phyloP scores from a whole-genome alignment of 208 protist species.

The Leishmania arabica region DNA sequence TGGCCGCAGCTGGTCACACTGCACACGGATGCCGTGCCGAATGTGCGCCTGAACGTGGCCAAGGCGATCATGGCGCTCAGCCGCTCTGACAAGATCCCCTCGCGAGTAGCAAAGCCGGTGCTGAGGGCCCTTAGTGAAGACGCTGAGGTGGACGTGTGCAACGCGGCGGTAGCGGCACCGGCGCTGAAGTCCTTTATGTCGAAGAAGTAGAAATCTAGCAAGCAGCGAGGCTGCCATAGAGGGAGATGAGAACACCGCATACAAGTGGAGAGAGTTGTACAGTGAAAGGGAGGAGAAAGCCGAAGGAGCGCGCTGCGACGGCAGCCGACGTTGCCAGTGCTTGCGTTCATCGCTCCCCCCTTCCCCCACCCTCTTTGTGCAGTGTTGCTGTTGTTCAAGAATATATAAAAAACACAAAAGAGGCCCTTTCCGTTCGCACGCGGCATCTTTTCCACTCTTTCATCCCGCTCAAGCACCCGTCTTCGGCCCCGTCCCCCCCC shows the following conservation, averaged over 20 bases:
- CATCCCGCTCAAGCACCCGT: background rate
- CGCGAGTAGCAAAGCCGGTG: slow-evolving; percentile 50
- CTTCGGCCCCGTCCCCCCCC: background rate
- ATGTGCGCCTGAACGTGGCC: slow-evolving; percentile 84
- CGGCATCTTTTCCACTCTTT: background rate
- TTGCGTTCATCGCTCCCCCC: background rate
- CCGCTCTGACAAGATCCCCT: slow-evolving; percentile 45
- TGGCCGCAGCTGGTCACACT: slow-evolving; percentile 74
- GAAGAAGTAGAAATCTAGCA: slow-evolving; percentile 18
- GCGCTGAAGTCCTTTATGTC: slow-evolving; percentile 13
- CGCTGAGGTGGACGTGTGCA: slow-evolving; percentile 64
- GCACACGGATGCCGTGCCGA: slow-evolving; percentile 68
- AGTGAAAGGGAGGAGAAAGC: background rate
- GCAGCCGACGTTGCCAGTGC: background rate
- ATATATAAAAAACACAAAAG: no score
- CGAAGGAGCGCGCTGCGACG: background rate
- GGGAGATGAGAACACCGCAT: background rate
- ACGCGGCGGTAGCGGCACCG: slow-evolving; percentile 36
- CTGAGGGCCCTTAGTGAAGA: slow-evolving; percentile 66
- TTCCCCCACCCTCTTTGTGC: no score
- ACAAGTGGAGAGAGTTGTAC: background rate
- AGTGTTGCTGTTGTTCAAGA: no score
- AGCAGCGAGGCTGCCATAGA: background rate
- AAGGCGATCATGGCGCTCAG: slow-evolving; percentile 62
- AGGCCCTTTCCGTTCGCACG: background rate